Evolutionary conservation across 202 grass and related monocot species (phyloP), one percentile per base, ranked within the genome.

Genomic region (Bolboschoenoplectus hybrid): DNA sequence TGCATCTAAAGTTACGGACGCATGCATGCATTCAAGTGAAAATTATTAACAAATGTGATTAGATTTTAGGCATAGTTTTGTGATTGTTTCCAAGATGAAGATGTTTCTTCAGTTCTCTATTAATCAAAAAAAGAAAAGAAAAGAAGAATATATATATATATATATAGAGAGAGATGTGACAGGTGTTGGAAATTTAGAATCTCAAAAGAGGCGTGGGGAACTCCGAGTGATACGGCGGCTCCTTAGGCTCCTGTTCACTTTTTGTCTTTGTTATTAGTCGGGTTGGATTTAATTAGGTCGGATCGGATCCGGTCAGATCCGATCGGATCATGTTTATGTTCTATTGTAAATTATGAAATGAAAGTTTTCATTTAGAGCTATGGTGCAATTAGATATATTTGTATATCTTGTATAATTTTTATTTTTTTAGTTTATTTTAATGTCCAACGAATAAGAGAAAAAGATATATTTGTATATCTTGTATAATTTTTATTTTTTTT

Each of bases 171-270:
- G 35, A 60, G 10, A 3, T 63, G 38, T 45, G 60, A 63, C 81
- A 47, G 40, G 64, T 66, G 60, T 83, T 67, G 60, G 41, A 11
- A 53, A 83, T 38, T 35, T 49, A 40, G 64, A 83, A 83, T 83
- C 81, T 68, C 61, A 53, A 45, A 45, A 19, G 60, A 55, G 70
- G 81, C 68, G 80, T 87, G 80, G 55, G 65, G 63, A 73, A 75
- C 50, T 87, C 71, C 86, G 79, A 87, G 34, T 74, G 50, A 63
- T 83, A 46, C 80, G 86, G 80, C 86, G 64, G 53, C 80, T 12
- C 38, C 63, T 51, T 75, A 41, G 80, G 75, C 50, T 32, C 17
- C 56, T 82, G 79, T 50, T 77, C 72, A 64, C 41, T 16, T 53
- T 60, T 52, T 50, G 16, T 44, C 35, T 40, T 14, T 57, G 11